Evolutionary conservation across 495 filamentous ascomycete genomes (phyloP), one percentile per base, ranked within the genome.

Genomic region (Glonium stellatum): DNA sequence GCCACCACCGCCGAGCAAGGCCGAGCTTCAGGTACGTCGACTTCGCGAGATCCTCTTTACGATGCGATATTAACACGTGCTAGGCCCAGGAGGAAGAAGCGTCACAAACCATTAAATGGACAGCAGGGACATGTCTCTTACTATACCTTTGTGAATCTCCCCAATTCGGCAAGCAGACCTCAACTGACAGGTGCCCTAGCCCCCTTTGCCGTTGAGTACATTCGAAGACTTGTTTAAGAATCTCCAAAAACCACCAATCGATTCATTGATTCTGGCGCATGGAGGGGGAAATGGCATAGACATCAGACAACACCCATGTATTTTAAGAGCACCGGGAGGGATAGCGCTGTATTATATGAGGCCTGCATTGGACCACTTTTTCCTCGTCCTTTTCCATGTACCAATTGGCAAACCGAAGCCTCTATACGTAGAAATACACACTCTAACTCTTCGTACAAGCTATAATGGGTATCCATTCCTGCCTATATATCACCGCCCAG

Each of bases 131-230:
- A 61, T 85, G 27, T 82, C 22, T 60, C 12, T 5, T 60, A 21
- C 58, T 95, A 61, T 95, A 95, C 76, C 75, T 95, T 55, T 91
- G 90, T 95, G 82, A 65, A 86, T 51, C 21, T 22, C 73, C 34
- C 19, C 18, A 22, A 10, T 54, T 15, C 25, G 1, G 36, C 41
- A 18, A n/a, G 22, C 18, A 44, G 50, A 39, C 47, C 63, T 23
- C 53, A 42, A 48, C 37, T 64, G 42, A 52, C 57, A 39, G 6
- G 27, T 25, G 19, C 23, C 9, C 60, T n/a, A 95, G 89, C 87
- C 56, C 89, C 89, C 60, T 93, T 93, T 74, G 82, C 85, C 60
- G 75, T 93, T 72, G 88, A 93, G 63, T 87, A 84, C 67, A 78
- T 87, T 62, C 81, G 75, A 67, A 87, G 86, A 71, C 76, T 92